Percentiles rank a stretch among this genome's conserved stretches.
phyloP scores from a whole-genome alignment of 495 filamentous ascomycete genomes.

The Neurospora sp. region DNA sequence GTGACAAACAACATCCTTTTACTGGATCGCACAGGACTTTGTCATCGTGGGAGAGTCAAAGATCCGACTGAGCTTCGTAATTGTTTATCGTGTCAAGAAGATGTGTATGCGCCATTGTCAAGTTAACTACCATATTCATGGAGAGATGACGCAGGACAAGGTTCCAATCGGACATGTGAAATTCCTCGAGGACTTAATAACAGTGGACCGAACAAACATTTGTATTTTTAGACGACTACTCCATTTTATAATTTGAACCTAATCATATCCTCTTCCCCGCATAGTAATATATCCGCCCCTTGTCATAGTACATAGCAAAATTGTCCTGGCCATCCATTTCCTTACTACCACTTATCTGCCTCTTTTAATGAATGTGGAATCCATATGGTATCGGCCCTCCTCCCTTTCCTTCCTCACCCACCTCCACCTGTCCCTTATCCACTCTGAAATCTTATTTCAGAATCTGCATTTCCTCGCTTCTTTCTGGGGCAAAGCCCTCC shows the following conservation, averaged over 20 bases:
- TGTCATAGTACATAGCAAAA: neutral
- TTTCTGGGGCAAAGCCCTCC: conserved; percentile 66
- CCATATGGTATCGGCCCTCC: neutral
- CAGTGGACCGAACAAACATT: neutral
- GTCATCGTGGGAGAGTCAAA: neutral
- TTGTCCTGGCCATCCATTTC: neutral
- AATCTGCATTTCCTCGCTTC: conserved; percentile 68
- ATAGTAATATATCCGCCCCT: neutral
- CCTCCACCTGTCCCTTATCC: neutral
- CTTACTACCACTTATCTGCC: neutral
- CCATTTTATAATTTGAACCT: neutral
- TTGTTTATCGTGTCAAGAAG: neutral
- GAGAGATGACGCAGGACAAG: neutral
- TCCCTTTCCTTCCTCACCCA: neutral
- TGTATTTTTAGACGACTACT: neutral
- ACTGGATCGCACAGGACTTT: neutral
- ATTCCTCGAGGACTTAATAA: neutral
- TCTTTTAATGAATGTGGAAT: neutral
- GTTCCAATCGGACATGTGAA: neutral
- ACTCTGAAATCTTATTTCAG: conserved; percentile 42
- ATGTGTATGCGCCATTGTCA: neutral
- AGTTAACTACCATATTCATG: neutral
- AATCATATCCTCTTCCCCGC: neutral
- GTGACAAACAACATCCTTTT: neutral
- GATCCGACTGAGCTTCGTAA: neutral